These are phyloP conservation scores for Pyrenochaeta sp. DNA, from an alignment of 2,329 filamentous ascomycete species.

Conservation along the genomic window DNA sequence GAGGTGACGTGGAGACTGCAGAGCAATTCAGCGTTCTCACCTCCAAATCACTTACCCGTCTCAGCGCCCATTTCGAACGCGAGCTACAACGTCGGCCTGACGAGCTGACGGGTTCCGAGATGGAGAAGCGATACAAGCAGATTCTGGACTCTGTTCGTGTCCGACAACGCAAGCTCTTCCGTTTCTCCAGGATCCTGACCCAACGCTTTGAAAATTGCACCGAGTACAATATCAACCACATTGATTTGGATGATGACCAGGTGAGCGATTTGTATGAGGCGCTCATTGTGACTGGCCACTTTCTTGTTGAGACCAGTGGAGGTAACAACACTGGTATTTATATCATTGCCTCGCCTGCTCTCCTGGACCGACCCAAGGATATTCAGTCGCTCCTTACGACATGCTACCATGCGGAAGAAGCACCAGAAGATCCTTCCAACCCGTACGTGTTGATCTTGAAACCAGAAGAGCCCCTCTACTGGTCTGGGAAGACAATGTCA, in stretches of 20 bases:
- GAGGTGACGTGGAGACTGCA: conserved; percentile 93
- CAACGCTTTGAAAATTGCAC: conserved; percentile 96
- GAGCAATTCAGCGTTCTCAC: conserved; percentile 96
- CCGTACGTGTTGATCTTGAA: conserved; percentile 86
- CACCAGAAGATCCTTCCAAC: conserved; percentile 75
- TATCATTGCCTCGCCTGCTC: conserved; percentile 81
- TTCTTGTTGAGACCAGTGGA: conserved; percentile 76
- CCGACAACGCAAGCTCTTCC: conserved; percentile 93
- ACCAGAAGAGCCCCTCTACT: conserved; percentile 78
- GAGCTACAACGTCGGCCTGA: conserved; percentile 86
- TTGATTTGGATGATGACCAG: conserved; percentile 70
- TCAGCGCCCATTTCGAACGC: conserved; percentile 90
- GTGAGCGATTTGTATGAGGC: conserved; percentile 81
- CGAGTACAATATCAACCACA: conserved; percentile 87
- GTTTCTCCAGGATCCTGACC: conserved; percentile 88
- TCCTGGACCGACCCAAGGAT: conserved; percentile 78
- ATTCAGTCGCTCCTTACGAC: conserved; percentile 87
- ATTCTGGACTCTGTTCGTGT: conserved; percentile 95
- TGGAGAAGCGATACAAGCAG: conserved; percentile 97
- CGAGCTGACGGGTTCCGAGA: conserved; percentile 78
- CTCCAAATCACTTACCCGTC: conserved; percentile 85
- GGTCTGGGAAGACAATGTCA: conserved; percentile 79
- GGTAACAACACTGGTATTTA: conserved; percentile 76
- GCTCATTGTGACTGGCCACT: conserved; percentile 82
- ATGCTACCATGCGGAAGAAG: conserved; percentile 73